Percentiles rank a stretch among this genome's conserved stretches.
phyloP scores from a whole-genome alignment of 2,329 filamentous ascomycete genomes.

The Ploettnerulaceae sp. region DNA sequence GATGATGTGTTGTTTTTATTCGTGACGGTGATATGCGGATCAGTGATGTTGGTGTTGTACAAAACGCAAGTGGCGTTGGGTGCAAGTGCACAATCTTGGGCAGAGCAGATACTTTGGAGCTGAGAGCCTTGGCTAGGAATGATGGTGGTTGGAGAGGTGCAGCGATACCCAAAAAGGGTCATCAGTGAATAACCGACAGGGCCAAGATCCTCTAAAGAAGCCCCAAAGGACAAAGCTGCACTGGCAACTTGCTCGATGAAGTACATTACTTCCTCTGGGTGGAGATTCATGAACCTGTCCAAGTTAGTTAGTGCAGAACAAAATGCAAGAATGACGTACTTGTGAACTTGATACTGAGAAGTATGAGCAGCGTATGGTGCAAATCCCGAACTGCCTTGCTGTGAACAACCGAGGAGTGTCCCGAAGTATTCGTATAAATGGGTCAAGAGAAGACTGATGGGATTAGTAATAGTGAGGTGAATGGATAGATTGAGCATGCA shows the following conservation, averaged over 20 bases:
- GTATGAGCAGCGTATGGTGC: slow-evolving; percentile 43
- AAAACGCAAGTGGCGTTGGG: slow-evolving; percentile 44
- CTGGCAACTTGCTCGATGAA: slow-evolving; percentile 56
- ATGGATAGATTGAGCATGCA: neutral
- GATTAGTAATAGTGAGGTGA: slow-evolving; percentile 9
- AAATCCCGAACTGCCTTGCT: slow-evolving; percentile 46
- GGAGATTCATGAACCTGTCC: slow-evolving; percentile 50
- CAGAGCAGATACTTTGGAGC: slow-evolving; percentile 54
- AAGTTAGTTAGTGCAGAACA: slow-evolving; percentile 7
- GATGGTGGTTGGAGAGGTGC: slow-evolving; percentile 38
- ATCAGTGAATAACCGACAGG: slow-evolving; percentile 45
- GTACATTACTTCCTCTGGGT: slow-evolving; percentile 48
- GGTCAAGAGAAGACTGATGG: slow-evolving; percentile 45
- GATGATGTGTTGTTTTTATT: too few species aligned
- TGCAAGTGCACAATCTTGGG: slow-evolving; percentile 44
- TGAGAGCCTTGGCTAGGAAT: slow-evolving; percentile 43
- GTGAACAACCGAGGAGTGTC: slow-evolving; percentile 50
- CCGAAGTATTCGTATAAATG: slow-evolving; percentile 61
- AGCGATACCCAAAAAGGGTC: slow-evolving; percentile 45
- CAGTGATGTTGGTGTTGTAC: too few species aligned
- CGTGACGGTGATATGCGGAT: too few species aligned
- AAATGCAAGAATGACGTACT: slow-evolving; percentile 27
- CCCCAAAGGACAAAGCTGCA: slow-evolving; percentile 53
- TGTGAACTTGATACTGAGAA: slow-evolving; percentile 51
- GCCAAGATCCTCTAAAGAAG: slow-evolving; percentile 47